Base-by-base conservation (phyloP, 352 stramenopile species). In the Albugo laibachii region DNA sequence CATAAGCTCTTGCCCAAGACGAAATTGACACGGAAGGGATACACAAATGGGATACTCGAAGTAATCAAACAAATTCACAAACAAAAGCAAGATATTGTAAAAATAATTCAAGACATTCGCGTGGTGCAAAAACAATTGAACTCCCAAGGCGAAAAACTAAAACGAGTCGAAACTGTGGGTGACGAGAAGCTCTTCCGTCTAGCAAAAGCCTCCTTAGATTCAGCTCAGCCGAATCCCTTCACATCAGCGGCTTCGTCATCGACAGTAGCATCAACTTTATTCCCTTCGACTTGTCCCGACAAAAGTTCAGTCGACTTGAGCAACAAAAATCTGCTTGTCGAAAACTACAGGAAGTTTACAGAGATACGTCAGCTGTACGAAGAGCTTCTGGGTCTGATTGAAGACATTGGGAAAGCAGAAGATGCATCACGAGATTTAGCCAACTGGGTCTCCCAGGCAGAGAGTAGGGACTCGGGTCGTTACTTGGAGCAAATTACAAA, bases 51-150 rank as follows among this genome's bases (percentile, higher is more conserved):
- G 1, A 92, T 94, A 52, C 81, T 92, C 66, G 81, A 92, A 52
- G 92, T 94, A 52, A 94, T 87, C 62, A 85, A 86, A 52, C 69
- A 85, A 36, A 76, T 92, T 20, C 67, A 84, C 53, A 92, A 92
- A 59, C 79, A 94, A 47, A 94, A 91, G 45, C 59, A 72, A 27
- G 80, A 91, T 36, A 92, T 92, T 18, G 45, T 59, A 12, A 87
- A 85, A 49, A 80, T 89, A 51, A 65, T 89, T 19, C 57, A 72
- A 11, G 77, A 89, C 40, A 87, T 89, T 38, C 81, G 65, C 19
- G 48, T 48, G 1, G 60, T 89, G 31, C 77, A 89, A 49, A 87
- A 84, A 45, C 65, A 89, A 34, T 57, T 91, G 34, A 91, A 94
- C 52, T 48, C 59, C 8, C 65, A 67, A 6, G 69, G 65, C 1